Evolutionary conservation across 169 alveolate genomes (phyloP).

Genomic region (Plasmodium reichenowi): DNA sequence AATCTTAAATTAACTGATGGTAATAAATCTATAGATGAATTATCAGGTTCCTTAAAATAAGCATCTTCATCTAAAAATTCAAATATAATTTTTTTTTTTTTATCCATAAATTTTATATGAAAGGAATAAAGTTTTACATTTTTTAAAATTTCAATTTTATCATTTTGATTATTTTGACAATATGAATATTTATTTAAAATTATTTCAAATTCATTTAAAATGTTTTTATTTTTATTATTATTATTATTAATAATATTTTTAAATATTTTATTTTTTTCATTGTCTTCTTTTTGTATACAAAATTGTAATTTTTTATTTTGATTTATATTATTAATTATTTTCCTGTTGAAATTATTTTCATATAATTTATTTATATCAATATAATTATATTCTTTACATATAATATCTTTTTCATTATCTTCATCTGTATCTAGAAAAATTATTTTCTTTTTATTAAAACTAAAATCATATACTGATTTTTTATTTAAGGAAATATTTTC

Average conservation of each 20-base stretch:
- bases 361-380: slow-evolving; percentile 28
- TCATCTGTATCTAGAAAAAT: slow-evolving; percentile 61
- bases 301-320: not conserved
- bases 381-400: slow-evolving; percentile 52
- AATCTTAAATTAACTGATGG: slow-evolving; percentile 43
- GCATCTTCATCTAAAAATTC: slow-evolving; percentile 46
- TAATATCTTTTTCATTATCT: slow-evolving; percentile 47
- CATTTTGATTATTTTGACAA: slow-evolving; percentile 41
- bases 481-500: not conserved
- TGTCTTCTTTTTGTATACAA: not conserved
- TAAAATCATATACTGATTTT: slow-evolving; percentile 27
- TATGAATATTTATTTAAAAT: slow-evolving; percentile 66
- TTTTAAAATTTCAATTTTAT: slow-evolving; percentile 45
- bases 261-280: not conserved
- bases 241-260: not conserved
- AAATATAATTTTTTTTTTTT: slow-evolving; percentile 63
- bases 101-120: slow-evolving; percentile 44
- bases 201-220: slow-evolving; percentile 48
- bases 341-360: not conserved
- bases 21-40: slow-evolving; percentile 38
- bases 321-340: not conserved
- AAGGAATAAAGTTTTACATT: slow-evolving; percentile 19
- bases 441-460: slow-evolving; percentile 34
- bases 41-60: slow-evolving; percentile 64
- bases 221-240: slow-evolving; percentile 1